Evolutionary conservation across 2,329 filamentous ascomycete species (phyloP).

Genomic region (Botrytis tulipae): DNA sequence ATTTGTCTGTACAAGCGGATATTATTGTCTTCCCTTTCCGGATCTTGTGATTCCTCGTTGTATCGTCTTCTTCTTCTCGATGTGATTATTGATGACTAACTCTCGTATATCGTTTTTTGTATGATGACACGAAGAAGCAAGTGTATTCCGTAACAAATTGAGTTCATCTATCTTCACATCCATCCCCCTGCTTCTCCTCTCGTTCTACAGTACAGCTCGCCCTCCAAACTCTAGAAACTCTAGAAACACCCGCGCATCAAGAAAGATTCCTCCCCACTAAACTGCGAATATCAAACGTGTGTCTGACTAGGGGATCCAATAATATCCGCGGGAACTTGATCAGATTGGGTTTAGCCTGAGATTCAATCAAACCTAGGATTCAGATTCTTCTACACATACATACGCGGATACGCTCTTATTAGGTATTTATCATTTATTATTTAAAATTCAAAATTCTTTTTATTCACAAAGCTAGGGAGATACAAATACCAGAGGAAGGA

Average conservation of each 20-base stretch:
- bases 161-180: neutral
- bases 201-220: no score
- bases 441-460: neutral
- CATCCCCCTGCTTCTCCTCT: neutral
- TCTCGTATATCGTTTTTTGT: neutral
- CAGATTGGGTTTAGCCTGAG: neutral
- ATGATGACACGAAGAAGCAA: neutral
- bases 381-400: neutral
- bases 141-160: neutral
- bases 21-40: neutral
- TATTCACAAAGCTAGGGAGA: neutral
- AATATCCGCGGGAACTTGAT: neutral
- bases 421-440: neutral
- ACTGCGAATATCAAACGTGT: slow-evolving; percentile 13
- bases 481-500: neutral
- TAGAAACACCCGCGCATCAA: neutral
- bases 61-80: neutral
- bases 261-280: neutral
- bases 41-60: neutral
- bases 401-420: neutral
- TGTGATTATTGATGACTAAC: neutral
- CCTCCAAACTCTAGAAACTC: neutral
- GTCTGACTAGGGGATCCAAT: neutral
- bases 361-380: neutral
- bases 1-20: neutral